Conservation (phyloP, 306 rosid genomes). For the Herpetospermum pedunculosum region DNA sequence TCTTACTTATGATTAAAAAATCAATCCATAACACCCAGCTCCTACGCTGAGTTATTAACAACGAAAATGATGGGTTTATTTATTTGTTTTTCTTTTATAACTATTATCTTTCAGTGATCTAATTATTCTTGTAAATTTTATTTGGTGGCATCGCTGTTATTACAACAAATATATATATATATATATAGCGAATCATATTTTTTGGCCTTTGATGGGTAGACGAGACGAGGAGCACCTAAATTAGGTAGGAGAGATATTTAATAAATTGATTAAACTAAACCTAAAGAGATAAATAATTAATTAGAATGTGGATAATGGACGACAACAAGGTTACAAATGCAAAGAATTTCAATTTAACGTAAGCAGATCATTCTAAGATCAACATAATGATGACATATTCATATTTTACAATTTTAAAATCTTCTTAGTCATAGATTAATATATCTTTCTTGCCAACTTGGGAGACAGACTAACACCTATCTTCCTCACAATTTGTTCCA, state of each 20-base stretch:
- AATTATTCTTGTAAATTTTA: background rate
- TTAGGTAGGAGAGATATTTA: background rate
- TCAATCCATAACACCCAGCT: background rate
- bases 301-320: slow-evolving; percentile 14
- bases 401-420: slow-evolving; percentile 11
- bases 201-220: background rate
- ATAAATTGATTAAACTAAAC: slow-evolving; percentile 13
- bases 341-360: slow-evolving; percentile 1
- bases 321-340: slow-evolving; percentile 12
- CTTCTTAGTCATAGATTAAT: slow-evolving; percentile 2
- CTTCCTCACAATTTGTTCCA: slow-evolving; percentile 3
- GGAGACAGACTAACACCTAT: slow-evolving; percentile 2
- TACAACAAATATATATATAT: too few species aligned
- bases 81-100: background rate
- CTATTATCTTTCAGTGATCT: background rate
- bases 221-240: slow-evolving; percentile 1
- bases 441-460: background rate
- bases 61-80: background rate
- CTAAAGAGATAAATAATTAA: background rate
- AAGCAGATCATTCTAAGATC: slow-evolving; percentile 16
- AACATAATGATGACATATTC: slow-evolving; percentile 15
- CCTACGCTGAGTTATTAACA: background rate
- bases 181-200: background rate
- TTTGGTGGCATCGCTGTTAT: too few species aligned
- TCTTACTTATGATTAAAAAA: background rate